These are phyloP conservation scores for Pontederia crassipes DNA, from an alignment of 176 grass and related monocot species.

Conservation along the genomic window DNA sequence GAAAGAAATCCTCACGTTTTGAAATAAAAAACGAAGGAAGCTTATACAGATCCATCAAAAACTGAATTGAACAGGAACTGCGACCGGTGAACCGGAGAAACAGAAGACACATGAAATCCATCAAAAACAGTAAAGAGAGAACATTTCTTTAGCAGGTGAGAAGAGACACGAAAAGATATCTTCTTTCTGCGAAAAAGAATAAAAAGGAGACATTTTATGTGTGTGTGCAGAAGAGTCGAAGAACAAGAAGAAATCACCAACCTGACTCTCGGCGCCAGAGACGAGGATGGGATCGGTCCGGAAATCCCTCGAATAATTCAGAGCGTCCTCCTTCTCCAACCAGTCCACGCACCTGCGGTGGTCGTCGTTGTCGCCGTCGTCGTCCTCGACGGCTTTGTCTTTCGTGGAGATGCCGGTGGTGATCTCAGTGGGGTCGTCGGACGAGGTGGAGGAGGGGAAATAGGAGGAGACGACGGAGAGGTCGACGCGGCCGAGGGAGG, in stretches of 20 bases:
- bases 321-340: constrained; percentile 67
- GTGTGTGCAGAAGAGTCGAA: not conserved
- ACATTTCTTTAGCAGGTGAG: no score
- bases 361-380: constrained; percentile 4
- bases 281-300: constrained; percentile 69
- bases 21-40: no score
- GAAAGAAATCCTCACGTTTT: not conserved
- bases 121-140: no score
- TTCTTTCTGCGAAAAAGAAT: not conserved
- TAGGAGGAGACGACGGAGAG: constrained; percentile 81
- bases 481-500: constrained; percentile 74
- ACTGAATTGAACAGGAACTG: no score
- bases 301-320: constrained; percentile 68
- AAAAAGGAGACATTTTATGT: not conserved
- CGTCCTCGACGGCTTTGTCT: not conserved
- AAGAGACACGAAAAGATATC: no score
- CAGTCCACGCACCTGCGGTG: constrained; percentile 49
- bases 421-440: not conserved
- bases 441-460: constrained; percentile 20
- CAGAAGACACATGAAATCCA: no score
- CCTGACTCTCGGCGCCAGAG: constrained; percentile 40
- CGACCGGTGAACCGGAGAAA: no score
- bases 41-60: no score
- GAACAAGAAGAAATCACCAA: not conserved
- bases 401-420: no score